These are phyloP conservation scores for Dictyostelium capitatum DNA, from an alignment of 78 protist species.

Conservation along the genomic window DNA sequence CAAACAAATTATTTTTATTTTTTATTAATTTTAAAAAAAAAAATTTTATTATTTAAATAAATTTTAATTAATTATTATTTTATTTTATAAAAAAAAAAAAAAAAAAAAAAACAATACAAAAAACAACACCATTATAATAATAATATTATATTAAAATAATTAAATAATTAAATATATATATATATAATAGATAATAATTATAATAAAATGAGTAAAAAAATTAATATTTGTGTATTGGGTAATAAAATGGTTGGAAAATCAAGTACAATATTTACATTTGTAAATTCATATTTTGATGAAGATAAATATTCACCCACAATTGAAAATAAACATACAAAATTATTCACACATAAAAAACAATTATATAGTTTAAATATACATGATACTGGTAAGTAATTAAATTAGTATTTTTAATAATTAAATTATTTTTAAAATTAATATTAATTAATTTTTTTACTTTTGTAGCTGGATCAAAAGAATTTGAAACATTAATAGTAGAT, in stretches of 20 bases:
- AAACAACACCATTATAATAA: no score
- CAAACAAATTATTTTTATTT: no score
- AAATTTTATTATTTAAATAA: no score
- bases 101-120: no score
- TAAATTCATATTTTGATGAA: neutral
- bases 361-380: constrained; percentile 7
- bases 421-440: neutral
- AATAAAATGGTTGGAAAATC: neutral
- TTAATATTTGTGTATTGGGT: neutral
- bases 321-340: neutral
- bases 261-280: neutral
- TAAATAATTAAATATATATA: neutral
- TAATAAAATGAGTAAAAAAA: constrained; percentile 1
- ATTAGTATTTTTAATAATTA: neutral
- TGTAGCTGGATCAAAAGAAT: neutral
- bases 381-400: neutral
- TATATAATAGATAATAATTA: neutral
- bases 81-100: no score
- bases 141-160: no score
- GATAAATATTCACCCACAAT: neutral
- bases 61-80: no score
- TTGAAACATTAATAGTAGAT: neutral
- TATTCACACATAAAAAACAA: neutral
- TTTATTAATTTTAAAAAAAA: no score
- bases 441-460: neutral